Evolutionary conservation across 2,329 filamentous ascomycete genomes (phyloP).

Genomic region (Trichoderma koningii): DNA sequence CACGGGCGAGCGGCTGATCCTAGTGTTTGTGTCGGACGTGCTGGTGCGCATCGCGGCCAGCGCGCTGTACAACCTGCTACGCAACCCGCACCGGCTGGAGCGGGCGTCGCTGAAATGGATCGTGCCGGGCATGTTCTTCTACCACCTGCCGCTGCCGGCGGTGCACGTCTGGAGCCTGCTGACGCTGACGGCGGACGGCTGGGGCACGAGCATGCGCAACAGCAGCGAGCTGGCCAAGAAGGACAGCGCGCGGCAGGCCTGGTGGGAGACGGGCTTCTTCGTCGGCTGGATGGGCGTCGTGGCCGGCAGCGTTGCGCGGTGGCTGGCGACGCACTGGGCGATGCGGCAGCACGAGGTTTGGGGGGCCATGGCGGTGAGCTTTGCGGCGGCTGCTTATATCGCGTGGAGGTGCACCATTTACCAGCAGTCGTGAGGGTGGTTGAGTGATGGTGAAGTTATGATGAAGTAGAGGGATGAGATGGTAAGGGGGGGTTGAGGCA

Average conservation of each 20-base stretch:
- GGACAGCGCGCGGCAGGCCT: slow-evolving; percentile 30
- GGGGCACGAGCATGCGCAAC: slow-evolving; percentile 35
- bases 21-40: slow-evolving; percentile 30
- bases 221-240: slow-evolving; percentile 29
- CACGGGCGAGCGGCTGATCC: slow-evolving; percentile 30
- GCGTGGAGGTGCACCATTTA: slow-evolving; percentile 23
- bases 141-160: slow-evolving; percentile 33
- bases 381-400: not conserved
- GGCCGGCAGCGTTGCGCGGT: slow-evolving; percentile 26
- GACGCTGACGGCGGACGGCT: slow-evolving; percentile 34
- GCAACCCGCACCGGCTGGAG: slow-evolving; percentile 34
- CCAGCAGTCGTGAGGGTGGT: slow-evolving; percentile 6
- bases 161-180: slow-evolving; percentile 35
- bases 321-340: slow-evolving; percentile 18
- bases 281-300: slow-evolving; percentile 34
- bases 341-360: not conserved
- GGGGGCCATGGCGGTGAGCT: slow-evolving; percentile 11
- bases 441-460: not conserved
- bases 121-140: slow-evolving; percentile 33
- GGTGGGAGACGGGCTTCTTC: slow-evolving; percentile 34
- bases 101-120: slow-evolving; percentile 30
- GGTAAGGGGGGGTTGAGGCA: not conserved
- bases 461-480: not conserved
- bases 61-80: slow-evolving; percentile 31
- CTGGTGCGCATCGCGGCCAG: slow-evolving; percentile 28